Base-by-base conservation (phyloP, 306 rosid genomes). In the Begonia loranthoides region DNA sequence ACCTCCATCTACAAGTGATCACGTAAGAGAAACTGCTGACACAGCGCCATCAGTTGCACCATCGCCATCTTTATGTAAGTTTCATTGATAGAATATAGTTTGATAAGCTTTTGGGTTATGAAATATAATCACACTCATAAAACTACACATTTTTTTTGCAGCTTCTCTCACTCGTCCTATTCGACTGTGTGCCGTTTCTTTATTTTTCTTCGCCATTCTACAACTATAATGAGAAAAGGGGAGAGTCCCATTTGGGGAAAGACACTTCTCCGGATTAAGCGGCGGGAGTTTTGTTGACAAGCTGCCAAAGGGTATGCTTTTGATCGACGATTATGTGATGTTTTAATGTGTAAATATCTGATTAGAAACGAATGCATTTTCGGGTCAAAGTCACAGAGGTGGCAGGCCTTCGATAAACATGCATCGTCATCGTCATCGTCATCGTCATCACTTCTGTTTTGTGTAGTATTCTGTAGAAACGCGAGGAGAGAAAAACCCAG, bases 371-470 rank as follows among this genome's bases (percentile, higher is more conserved):
- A 54, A 70, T 70, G 86, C 75, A 50, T 74, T 68, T 74, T 76
- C 75, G 53, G 95, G 95, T 87, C 93, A 60, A 86, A 87, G 93
- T 82, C 83, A 70, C 70, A 53, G 57, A 49, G 65, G 76, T 77
- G 95, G 79, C 93, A 70, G 95, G 83, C 93, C 85, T 64, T 66
- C 69, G 79, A 61, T 70, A 61, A 68, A 63, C 61, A 52, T 77
- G 83, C 88, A 73, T 73, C 43, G n/a, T 60, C 48, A 13, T 76
- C 73, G 73, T 28, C 6, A 0, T 28, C 5, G 36, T 60, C 48
- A 13, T 76, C 73, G 73, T 28, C 6, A 0, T 28, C 5, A 8
- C 36, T 28, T 28, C 36, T 2, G 14, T 71, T 76, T 76, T 76
- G 79, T 86, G 74, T 63, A 66, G 58, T 66, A 50, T 62, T 66